Conservation (phyloP, 768 basidiomycete species). For the Nidularia sp. region DNA sequence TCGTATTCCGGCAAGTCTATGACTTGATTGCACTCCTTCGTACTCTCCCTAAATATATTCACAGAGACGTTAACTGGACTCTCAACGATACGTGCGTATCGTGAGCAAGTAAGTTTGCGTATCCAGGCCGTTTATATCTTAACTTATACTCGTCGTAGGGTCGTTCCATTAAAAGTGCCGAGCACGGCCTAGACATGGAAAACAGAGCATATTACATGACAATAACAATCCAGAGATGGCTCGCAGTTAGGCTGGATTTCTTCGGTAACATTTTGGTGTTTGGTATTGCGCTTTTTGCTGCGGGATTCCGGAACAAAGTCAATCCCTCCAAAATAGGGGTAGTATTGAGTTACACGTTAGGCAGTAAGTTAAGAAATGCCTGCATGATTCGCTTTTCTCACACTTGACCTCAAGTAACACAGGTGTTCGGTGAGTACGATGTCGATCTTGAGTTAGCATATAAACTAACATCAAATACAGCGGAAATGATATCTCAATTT, state of each 20-base stretch:
- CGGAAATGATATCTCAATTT: constrained; percentile 51
- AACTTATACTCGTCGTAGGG: constrained; percentile 19
- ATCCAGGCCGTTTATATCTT: background rate
- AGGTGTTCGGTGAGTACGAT: constrained; percentile 43
- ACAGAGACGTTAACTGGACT: constrained; percentile 61
- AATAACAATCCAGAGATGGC: constrained; percentile 62
- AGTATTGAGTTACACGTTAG: constrained; percentile 50
- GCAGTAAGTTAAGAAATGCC: constrained; percentile 30
- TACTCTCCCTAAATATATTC: background rate
- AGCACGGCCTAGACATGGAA: constrained; percentile 52
- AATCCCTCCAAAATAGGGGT: constrained; percentile 62
- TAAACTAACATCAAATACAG: constrained; percentile 18
- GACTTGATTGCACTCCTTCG: background rate
- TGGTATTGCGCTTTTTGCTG: constrained; percentile 70
- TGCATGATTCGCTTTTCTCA: background rate
- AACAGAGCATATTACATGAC: constrained; percentile 66
- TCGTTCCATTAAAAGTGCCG: constrained; percentile 45
- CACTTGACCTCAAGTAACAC: constrained; percentile 32
- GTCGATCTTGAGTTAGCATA: background rate
- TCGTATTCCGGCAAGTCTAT: constrained; percentile 46
- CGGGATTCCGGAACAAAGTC: constrained; percentile 52
- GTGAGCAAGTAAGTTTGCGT: constrained; percentile 37
- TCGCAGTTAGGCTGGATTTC: constrained; percentile 59
- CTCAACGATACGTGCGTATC: constrained; percentile 58
- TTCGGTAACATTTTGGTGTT: constrained; percentile 64